A percentile compares a stretch with the other conserved stretches of the same genome.
phyloP scores from a whole-genome alignment of 768 basidiomycete genomes.

The Collybia sordida region DNA sequence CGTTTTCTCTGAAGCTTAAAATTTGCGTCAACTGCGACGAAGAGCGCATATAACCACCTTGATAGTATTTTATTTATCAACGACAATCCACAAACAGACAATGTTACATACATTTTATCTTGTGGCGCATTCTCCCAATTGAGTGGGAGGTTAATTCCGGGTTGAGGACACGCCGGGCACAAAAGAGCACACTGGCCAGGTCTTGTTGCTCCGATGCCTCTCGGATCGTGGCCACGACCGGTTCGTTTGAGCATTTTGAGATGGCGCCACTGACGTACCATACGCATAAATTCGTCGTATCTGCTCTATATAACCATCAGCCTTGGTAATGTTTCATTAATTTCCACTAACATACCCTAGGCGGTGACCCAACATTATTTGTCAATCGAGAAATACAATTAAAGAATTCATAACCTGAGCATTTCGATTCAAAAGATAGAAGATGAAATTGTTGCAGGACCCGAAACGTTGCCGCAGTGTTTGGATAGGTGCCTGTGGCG shows the following conservation, averaged over 20 bases:
- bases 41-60: slow-evolving; percentile 12
- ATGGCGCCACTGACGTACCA: slow-evolving; percentile 16
- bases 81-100: background rate
- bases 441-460: slow-evolving; percentile 12
- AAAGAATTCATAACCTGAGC: slow-evolving; percentile 10
- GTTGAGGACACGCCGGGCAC: slow-evolving; percentile 29
- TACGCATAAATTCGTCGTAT: slow-evolving; percentile 14
- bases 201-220: slow-evolving; percentile 10
- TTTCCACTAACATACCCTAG: background rate
- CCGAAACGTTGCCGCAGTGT: slow-evolving; percentile 9
- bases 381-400: slow-evolving; percentile 4
- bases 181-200: slow-evolving; percentile 18
- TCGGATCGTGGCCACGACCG: slow-evolving; percentile 14
- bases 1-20: no score
- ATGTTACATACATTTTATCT: background rate
- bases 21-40: no score
- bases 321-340: no score
- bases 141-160: slow-evolving; percentile 19
- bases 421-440: slow-evolving; percentile 9
- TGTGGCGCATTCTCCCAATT: slow-evolving; percentile 15
- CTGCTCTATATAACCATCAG: slow-evolving; percentile 10
- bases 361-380: slow-evolving; percentile 4
- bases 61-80: background rate
- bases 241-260: slow-evolving; percentile 17
- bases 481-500: slow-evolving; percentile 5